A percentile compares a stretch with the other conserved stretches of the same genome.
phyloP scores from a whole-genome alignment of 2,329 filamentous ascomycete species.

The Akanthomyces lecanii region DNA sequence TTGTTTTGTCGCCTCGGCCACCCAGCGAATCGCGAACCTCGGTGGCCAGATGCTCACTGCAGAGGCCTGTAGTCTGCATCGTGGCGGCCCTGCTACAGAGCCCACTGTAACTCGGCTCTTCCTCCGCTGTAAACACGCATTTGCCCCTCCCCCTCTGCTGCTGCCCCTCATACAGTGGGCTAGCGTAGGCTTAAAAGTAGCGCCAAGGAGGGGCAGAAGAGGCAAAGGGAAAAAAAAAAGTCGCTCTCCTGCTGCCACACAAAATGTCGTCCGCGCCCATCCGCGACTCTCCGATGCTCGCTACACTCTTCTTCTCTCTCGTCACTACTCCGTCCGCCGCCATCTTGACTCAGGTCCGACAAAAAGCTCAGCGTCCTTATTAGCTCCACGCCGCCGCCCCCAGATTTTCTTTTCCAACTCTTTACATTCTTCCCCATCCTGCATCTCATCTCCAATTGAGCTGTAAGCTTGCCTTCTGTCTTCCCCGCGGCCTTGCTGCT shows the following conservation, averaged over 20 bases:
- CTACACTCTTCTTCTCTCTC: background rate
- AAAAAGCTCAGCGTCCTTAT: background rate
- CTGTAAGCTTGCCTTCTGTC: background rate
- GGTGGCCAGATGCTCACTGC: too few relatives aligned
- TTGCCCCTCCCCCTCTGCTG: background rate
- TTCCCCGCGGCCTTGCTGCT: background rate
- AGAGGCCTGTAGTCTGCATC: too few relatives aligned
- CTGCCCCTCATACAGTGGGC: background rate
- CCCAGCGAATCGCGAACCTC: too few relatives aligned
- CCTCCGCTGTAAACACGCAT: too few relatives aligned
- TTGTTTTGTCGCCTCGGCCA: too few relatives aligned
- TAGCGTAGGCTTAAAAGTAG: background rate
- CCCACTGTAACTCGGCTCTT: too few relatives aligned
- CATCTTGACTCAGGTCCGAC: conserved; percentile 8
- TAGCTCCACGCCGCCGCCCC: conserved; percentile 3
- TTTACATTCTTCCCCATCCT: background rate
- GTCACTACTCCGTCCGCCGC: conserved; percentile 10
- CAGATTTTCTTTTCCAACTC: background rate
- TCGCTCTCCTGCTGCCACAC: background rate
- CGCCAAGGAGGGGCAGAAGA: background rate
- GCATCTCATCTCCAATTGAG: conserved; percentile 6
- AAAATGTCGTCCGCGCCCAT: conserved; percentile 13
- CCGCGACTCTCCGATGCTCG: conserved; percentile 11
- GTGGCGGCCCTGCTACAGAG: too few relatives aligned
- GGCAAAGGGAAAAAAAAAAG: conserved; percentile 3